These are phyloP conservation scores for Pythium coloratum DNA, from an alignment of 352 stramenopile species.

Conservation along the genomic window DNA sequence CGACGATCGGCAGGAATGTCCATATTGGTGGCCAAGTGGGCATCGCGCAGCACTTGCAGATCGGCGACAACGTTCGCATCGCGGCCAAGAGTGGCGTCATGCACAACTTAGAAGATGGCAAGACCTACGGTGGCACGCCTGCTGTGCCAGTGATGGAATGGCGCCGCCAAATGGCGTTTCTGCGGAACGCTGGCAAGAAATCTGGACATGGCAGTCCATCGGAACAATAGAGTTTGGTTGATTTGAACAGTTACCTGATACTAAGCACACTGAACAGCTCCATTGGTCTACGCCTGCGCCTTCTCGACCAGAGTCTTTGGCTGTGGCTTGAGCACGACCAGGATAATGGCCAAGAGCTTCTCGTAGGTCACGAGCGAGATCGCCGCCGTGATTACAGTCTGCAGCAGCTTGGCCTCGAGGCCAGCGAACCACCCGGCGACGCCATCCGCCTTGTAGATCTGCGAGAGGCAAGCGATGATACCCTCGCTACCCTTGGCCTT, in stretches of 20 bases:
- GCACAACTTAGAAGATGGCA: slow-evolving; percentile 52
- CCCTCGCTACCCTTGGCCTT: background rate
- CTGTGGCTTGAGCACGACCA: slow-evolving; percentile 50
- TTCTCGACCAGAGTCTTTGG: slow-evolving; percentile 39
- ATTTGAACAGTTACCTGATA: background rate
- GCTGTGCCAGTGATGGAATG: slow-evolving; percentile 82
- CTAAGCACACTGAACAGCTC: background rate
- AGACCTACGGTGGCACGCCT: slow-evolving; percentile 67
- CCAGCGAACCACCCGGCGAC: slow-evolving; percentile 86
- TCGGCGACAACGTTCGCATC: slow-evolving; percentile 84
- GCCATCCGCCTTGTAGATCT: slow-evolving; percentile 73
- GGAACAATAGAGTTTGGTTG: background rate
- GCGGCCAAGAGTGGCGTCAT: slow-evolving; percentile 86
- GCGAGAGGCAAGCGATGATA: slow-evolving; percentile 45
- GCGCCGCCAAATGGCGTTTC: slow-evolving; percentile 62
- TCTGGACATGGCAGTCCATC: background rate
- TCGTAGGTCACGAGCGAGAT: slow-evolving; percentile 95
- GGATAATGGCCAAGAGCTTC: slow-evolving; percentile 75
- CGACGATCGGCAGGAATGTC: slow-evolving; percentile 71
- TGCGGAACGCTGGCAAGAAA: slow-evolving; percentile 55
- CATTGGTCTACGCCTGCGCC: slow-evolving; percentile 32
- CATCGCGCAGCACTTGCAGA: slow-evolving; percentile 76
- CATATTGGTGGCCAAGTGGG: slow-evolving; percentile 82
- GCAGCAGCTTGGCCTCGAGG: slow-evolving; percentile 92
- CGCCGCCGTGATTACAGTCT: slow-evolving; percentile 92